Conservation (phyloP, 1,284 basidiomycete species). For the Trichosporon sp. region DNA sequence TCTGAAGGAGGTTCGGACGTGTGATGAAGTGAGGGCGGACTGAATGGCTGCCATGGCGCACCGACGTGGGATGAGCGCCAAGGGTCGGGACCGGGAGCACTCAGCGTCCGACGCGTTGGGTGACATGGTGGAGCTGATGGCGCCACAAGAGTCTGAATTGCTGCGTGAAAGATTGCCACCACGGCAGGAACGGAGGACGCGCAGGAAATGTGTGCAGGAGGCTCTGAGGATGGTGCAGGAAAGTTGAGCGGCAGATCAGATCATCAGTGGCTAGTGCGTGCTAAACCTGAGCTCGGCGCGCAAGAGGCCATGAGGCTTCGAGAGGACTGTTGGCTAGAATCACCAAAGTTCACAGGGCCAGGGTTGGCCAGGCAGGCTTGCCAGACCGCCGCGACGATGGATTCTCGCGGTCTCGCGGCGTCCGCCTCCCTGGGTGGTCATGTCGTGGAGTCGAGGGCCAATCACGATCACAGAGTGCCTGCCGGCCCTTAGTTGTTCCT, state of each 20-base stretch:
- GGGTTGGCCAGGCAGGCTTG: background rate
- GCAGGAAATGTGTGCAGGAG: background rate
- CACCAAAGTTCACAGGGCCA: background rate
- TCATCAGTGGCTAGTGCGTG: constrained; percentile 2
- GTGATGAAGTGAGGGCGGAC: background rate
- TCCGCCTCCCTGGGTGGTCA: constrained; percentile 3
- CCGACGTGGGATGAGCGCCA: background rate
- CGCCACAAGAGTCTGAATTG: constrained; percentile 1
- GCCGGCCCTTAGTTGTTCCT: background rate
- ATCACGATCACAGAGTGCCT: background rate
- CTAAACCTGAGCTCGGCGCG: background rate
- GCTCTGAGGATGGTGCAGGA: background rate
- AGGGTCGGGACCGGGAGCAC: background rate
- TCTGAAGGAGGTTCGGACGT: too few relatives aligned
- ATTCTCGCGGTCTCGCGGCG: background rate
- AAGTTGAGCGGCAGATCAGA: constrained; percentile 9
- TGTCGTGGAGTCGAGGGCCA: background rate
- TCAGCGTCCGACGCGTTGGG: background rate
- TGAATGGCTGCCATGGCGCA: background rate
- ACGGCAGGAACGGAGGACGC: background rate
- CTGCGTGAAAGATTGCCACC: background rate
- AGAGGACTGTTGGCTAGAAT: background rate
- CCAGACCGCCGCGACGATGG: background rate
- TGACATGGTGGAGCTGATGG: background rate
- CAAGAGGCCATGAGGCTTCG: background rate